These are phyloP conservation scores for Scutellaria baicalensis DNA, from an alignment of 257 asterid genomes.

Conservation along the genomic window DNA sequence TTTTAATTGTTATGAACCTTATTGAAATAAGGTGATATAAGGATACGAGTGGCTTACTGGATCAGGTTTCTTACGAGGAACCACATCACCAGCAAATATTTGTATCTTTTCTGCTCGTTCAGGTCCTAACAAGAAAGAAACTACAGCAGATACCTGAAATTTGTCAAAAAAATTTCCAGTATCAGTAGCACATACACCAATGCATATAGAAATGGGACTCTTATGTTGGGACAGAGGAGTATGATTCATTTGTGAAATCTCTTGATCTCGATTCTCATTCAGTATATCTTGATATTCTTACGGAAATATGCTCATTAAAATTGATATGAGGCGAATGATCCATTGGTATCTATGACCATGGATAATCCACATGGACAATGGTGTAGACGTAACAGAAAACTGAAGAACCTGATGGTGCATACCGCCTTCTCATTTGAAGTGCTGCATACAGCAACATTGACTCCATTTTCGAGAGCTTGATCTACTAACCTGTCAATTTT, in stretches of 20 bases:
- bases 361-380: background rate
- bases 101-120: conserved; percentile 73
- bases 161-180: background rate
- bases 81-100: conserved; percentile 94
- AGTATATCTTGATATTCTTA: background rate
- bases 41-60: conserved; percentile 51
- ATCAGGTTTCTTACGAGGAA: conserved; percentile 95
- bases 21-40: background rate
- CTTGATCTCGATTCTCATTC: background rate
- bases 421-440: conserved; percentile 99
- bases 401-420: conserved; percentile 57
- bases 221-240: no score
- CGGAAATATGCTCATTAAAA: background rate
- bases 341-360: background rate
- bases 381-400: conserved; percentile 11
- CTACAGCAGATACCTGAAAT: conserved; percentile 89
- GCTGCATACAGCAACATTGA: conserved; percentile 95
- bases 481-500: conserved; percentile 63
- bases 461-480: conserved; percentile 74
- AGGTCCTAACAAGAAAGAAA: conserved; percentile 79
- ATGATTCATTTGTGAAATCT: background rate
- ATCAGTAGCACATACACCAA: background rate
- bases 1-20: background rate
- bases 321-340: background rate
- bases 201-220: background rate